Percentiles rank a stretch among this genome's conserved stretches.
Conservation (phyloP, 2,329 filamentous ascomycete genomes). For the Diaporthe destruens region DNA sequence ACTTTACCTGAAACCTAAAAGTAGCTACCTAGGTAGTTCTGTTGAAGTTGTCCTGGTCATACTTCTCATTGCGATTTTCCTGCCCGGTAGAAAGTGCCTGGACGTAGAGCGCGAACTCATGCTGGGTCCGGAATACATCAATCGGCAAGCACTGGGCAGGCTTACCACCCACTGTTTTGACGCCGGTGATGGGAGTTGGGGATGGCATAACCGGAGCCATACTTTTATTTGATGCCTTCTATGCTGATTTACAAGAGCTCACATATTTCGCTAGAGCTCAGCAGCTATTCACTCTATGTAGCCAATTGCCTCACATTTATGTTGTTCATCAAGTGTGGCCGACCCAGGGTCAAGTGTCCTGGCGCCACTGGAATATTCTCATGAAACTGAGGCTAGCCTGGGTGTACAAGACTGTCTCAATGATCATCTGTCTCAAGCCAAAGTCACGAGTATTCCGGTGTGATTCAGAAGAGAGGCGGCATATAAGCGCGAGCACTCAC, state of each 20-base stretch:
- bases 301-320: background rate
- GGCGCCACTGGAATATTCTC: background rate
- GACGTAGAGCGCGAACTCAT: conserved; percentile 28
- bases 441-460: background rate
- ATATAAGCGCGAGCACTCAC: no score
- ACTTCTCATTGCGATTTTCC: conserved; percentile 7
- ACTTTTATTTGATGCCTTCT: background rate
- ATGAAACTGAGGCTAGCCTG: background rate
- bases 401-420: background rate
- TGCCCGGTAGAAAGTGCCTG: conserved; percentile 31
- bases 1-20: conserved; percentile 7
- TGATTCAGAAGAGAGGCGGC: background rate
- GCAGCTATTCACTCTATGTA: background rate
- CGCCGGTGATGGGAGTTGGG: background rate
- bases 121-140: conserved; percentile 17
- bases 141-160: conserved; percentile 15
- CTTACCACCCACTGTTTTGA: background rate
- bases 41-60: conserved; percentile 25
- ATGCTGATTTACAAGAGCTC: no score
- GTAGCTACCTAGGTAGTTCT: background rate
- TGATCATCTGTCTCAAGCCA: background rate
- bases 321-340: background rate
- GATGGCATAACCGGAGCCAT: conserved; percentile 43
- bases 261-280: no score
- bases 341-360: background rate